These are phyloP conservation scores for Colletotrichum gloeosporioides DNA, from an alignment of 2,329 filamentous ascomycete species.

Conservation along the genomic window DNA sequence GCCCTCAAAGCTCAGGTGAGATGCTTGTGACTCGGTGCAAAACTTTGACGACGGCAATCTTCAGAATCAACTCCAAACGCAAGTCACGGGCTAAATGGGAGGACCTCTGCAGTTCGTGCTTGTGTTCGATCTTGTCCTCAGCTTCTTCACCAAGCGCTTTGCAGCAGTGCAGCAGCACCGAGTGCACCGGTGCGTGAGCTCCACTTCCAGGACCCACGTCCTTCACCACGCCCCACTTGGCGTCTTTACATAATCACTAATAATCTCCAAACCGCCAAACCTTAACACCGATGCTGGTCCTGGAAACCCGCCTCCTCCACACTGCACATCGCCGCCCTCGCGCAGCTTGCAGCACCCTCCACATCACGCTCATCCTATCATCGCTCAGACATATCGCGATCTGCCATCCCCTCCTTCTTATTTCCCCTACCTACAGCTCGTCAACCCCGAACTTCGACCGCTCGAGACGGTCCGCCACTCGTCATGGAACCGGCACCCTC, in stretches of 20 bases:
- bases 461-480: not conserved
- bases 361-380: not conserved
- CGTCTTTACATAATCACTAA: not conserved
- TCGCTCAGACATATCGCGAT: slow-evolving; percentile 7
- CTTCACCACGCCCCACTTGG: not conserved
- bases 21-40: not conserved
- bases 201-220: not conserved
- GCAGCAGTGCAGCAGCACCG: no score
- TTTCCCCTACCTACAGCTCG: not conserved
- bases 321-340: not conserved
- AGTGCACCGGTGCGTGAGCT: not conserved
- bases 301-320: not conserved
- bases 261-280: not conserved
- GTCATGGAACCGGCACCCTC: not conserved
- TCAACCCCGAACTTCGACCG: slow-evolving; percentile 16
- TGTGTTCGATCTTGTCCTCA: not conserved
- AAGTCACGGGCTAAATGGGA: not conserved
- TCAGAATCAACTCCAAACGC: not conserved
- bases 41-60: not conserved
- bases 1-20: not conserved
- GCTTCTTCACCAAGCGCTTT: not conserved
- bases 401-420: not conserved
- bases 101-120: not conserved
- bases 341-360: not conserved
- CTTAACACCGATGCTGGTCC: not conserved